Conservation (phyloP, 2,329 filamentous ascomycete species). For the Aureobasidium vineae region DNA sequence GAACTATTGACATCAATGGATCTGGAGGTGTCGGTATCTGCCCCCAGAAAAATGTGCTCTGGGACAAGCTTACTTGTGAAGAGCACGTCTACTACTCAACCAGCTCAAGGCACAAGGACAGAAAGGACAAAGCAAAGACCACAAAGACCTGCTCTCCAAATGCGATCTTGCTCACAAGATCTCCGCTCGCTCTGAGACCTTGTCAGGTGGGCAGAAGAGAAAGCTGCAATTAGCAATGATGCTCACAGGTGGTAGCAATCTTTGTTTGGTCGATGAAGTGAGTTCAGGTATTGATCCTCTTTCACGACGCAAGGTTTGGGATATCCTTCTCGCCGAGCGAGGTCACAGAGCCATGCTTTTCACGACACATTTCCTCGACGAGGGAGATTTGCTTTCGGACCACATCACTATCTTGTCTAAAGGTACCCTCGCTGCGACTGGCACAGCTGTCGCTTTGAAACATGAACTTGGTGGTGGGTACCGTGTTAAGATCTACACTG, state of each 20-base stretch:
- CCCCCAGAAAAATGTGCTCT: slow-evolving; percentile 91
- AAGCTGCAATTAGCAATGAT: slow-evolving; percentile 94
- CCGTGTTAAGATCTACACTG: slow-evolving; percentile 69
- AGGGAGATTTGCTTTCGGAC: slow-evolving; percentile 85
- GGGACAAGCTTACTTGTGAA: slow-evolving; percentile 81
- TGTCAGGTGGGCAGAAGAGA: slow-evolving; percentile 88
- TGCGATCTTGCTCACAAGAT: slow-evolving; percentile 76
- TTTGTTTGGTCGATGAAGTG: slow-evolving; percentile 91
- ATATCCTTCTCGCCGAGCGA: slow-evolving; percentile 82
- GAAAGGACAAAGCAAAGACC: slow-evolving; percentile 58
- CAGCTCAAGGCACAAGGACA: slow-evolving; percentile 66
- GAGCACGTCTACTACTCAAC: slow-evolving; percentile 83
- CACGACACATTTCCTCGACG: slow-evolving; percentile 91
- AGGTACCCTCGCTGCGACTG: slow-evolving; percentile 75
- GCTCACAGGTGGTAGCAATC: slow-evolving; percentile 82
- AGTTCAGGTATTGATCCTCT: slow-evolving; percentile 85
- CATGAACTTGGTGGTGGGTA: slow-evolving; percentile 80
- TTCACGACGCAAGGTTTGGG: slow-evolving; percentile 87
- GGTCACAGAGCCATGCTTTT: slow-evolving; percentile 78
- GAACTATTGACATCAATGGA: slow-evolving; percentile 73
- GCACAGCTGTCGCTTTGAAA: slow-evolving; percentile 83
- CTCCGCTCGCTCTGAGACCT: slow-evolving; percentile 67
- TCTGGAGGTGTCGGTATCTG: slow-evolving; percentile 80
- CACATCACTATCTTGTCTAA: slow-evolving; percentile 86
- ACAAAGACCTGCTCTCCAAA: slow-evolving; percentile 62